Base-by-base conservation (phyloP, 305 asterid genomes). In the Euphrasia arctica region DNA sequence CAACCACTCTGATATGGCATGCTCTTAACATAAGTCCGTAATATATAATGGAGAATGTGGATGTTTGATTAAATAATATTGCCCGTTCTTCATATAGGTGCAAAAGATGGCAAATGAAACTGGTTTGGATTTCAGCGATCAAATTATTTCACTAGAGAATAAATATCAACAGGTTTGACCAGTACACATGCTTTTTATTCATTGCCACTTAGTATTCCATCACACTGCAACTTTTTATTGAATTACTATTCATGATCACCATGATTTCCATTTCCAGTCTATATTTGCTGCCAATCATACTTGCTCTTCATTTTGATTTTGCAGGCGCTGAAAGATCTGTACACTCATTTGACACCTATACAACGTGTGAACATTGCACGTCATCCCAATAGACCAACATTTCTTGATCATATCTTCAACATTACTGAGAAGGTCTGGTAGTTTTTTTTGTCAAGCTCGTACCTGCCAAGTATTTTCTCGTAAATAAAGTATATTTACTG, bases 331-430 rank as follows among this genome's bases (percentile, higher is more conserved):
- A 83, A 85, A 76, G 86, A 85, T 58, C 79, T 94, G 11, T 94
- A 86, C 78, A 85, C 82, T 2, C 86, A 85, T 75, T 78, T 94
- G 77, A 79, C 90, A 61, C 99, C 99, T 27, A 86, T 88, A 62
- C 99, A 94, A 73, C 95, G 96, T 36, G 95, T 94, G 78, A 74
- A 80, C 74, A 82, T 88, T 79, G 97, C 98, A 63, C 75, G 98
- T 49, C 96, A 94, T 78, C 99, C 99, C 54, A 77, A 94, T 74
- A 77, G 99, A 69, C 99, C 99, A 56, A 94, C 99, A 12, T 90
- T 82, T 82, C 99, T 90, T 63, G 99, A 94, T 79, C 99, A 94
- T 71, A 49, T 94, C 59, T 94, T 86, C 74, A 94, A 83, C 77
- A 90, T 94, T 47, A 94, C 99, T 4, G 99, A 94, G 59, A 77